Evolutionary conservation across 1,284 basidiomycete species (phyloP), one percentile per base, ranked within the genome.

Genomic region (Anthracocystis panici-leucophaei): DNA sequence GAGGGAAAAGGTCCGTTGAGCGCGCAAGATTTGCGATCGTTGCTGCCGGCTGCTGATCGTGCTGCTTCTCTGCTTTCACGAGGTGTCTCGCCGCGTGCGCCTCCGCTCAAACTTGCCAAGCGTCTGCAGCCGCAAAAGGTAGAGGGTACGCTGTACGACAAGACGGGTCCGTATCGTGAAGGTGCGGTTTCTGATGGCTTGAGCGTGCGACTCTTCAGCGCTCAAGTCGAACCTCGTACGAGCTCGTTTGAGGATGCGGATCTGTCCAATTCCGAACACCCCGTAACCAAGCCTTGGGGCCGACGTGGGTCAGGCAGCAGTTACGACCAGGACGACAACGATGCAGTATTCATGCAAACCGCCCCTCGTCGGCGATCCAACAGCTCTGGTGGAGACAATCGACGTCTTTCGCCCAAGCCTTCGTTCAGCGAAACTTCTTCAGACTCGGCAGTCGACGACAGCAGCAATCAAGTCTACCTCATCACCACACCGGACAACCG

Each of bases 401-500:
- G 55, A n/a, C 57, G 71, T 27, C 45, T 53, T 4, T 74, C 71
- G 9, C 59, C 75, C 3, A 31, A 56, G 5, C 52, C 68, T 2
- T 66, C 72, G 5, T 65, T 70, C 44, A 41, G 16, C 1, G 50
- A 64, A 4, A 42, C 35, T 1, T 20, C 62, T 21, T 40, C 49
- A 0, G 60, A 58, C 23, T 61, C 57, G 3, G 58, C 57, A 8
- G 42, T 46, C 10, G 63, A 75, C 20, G 70, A 53, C 31, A 62
- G 62, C 40, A 52, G 55, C 55, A 54, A 41, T 18, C 60, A 70
- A 31, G 65, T 77, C 23, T 84, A 81, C 59, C 79, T 84, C 18
- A 83, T 84, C 65, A 84, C 82, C 14, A 84, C 82, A 23, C 82
- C 82, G 0, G 82, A 84, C 68, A 84, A 84, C 40, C 82, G 82